These are phyloP conservation scores for Lodderomyces parapsilosis DNA, from an alignment of 1,139 yeast species.

Conservation along the genomic window DNA sequence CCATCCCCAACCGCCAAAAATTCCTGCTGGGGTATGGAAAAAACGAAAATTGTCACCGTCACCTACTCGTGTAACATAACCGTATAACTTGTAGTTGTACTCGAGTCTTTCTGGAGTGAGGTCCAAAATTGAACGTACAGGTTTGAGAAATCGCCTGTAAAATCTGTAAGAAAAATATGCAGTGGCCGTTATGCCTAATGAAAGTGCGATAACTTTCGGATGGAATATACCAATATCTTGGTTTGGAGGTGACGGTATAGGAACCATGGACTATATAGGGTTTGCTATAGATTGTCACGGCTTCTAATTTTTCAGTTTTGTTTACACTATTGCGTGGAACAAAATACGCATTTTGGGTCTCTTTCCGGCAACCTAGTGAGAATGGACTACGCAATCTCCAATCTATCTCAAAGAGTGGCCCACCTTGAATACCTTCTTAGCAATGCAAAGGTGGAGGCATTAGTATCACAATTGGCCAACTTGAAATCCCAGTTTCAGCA, in stretches of 20 bases:
- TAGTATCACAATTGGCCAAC: constrained; percentile 7
- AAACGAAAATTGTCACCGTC: constrained; percentile 96
- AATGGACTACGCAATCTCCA: constrained; percentile 10
- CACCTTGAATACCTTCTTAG: background rate
- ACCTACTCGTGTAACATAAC: constrained; percentile 88
- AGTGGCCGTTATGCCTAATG: constrained; percentile 37
- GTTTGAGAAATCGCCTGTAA: constrained; percentile 34
- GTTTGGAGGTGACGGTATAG: background rate
- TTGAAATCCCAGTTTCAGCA: constrained; percentile 13
- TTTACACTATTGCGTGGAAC: too few relatives aligned
- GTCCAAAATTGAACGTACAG: constrained; percentile 38
- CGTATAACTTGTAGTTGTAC: constrained; percentile 48
- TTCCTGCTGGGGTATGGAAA: constrained; percentile 93
- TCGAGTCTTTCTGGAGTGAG: constrained; percentile 40
- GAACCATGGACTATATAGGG: background rate
- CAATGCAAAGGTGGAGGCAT: constrained; percentile 2
- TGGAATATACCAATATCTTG: constrained; percentile 28
- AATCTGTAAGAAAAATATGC: constrained; percentile 30
- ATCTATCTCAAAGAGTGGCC: constrained; percentile 7
- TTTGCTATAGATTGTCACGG: background rate
- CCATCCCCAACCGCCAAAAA: constrained; percentile 93
- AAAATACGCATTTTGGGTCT: too few relatives aligned
- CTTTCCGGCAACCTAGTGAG: too few relatives aligned
- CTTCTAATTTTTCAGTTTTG: background rate
- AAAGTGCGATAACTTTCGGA: constrained; percentile 41